Conservation (phyloP, 331 rosid genomes). For the Stylosanthes scabra region DNA sequence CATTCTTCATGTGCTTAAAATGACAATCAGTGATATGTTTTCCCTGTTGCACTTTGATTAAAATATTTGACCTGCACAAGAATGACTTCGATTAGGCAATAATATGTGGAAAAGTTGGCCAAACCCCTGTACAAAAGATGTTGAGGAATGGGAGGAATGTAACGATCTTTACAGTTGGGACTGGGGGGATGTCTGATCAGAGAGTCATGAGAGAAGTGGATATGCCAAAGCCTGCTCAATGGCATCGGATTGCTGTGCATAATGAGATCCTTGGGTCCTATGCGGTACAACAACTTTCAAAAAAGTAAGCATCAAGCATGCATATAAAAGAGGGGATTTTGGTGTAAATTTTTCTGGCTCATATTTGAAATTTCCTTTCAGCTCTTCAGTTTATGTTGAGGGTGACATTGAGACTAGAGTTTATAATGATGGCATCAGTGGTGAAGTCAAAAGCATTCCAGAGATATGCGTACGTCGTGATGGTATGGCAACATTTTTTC, state of each 20-base stretch:
- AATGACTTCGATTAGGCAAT: slow-evolving; percentile 70
- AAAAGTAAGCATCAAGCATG: slow-evolving; percentile 68
- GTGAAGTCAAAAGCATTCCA: slow-evolving; percentile 90
- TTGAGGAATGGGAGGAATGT: slow-evolving; percentile 83
- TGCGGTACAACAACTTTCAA: slow-evolving; percentile 84
- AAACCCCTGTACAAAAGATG: slow-evolving; percentile 92
- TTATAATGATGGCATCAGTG: slow-evolving; percentile 89
- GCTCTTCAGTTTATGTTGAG: slow-evolving; percentile 92
- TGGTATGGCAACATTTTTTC: slow-evolving; percentile 57
- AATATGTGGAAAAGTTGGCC: slow-evolving; percentile 97
- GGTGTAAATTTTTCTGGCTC: slow-evolving; percentile 41
- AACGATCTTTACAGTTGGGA: slow-evolving; percentile 94
- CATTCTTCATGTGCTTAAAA: not conserved
- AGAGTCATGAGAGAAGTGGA: slow-evolving; percentile 61
- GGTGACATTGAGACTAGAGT: slow-evolving; percentile 96
- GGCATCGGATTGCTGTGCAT: slow-evolving; percentile 98
- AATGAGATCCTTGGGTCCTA: slow-evolving; percentile 82
- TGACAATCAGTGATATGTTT: slow-evolving; percentile 18
- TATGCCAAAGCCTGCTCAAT: slow-evolving; percentile 88
- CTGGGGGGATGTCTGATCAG: slow-evolving; percentile 96
- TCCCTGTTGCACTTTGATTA: slow-evolving; percentile 16
- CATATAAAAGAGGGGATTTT: slow-evolving; percentile 14
- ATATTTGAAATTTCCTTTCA: slow-evolving; percentile 59
- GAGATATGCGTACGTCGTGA: slow-evolving; percentile 92
- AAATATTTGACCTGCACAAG: slow-evolving; percentile 34